Evolutionary conservation across 306 rosid genomes (phyloP), one percentile per base, ranked within the genome.

Genomic region (Parietaria judaica): DNA sequence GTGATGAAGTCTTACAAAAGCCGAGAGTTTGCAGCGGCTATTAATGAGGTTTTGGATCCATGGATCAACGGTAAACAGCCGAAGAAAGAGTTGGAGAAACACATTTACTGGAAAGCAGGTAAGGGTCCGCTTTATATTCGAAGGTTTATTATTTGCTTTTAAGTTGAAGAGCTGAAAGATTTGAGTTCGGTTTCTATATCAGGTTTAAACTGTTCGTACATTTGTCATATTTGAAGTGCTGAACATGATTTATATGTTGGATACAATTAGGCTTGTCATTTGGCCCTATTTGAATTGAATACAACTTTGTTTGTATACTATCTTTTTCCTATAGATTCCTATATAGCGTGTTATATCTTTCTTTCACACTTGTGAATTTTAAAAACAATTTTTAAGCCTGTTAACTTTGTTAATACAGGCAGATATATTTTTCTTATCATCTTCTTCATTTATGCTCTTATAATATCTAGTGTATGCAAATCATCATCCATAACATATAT

Each of bases 41-140:
- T 94, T 77, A 88, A 94, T 79, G 95, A 86, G 74, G 99, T 83
- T 69, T 83, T 94, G 69, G 97, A 94, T 75, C 96, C 99, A 39
- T 94, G 99, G 99, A 86, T 94, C 72, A 94, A 81, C 74, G 89
- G 88, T 60, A 86, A 80, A 71, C 99, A 94, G 69, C 90, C 99
- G 44, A 94, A 89, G 83, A 88, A 88, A 78, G 99, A 94, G 76
- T 63, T 69, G 11, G 99, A 92, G 75, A 88, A 86, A 77, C 88
- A 74, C 64, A 52, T 77, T 49, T 85, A 77, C 75, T 86, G 97
- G 90, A 94, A 84, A 79, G 81, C 87, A 77, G 99, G 97, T 89
- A 84, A 50, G 51, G 47, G 54, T 68, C 38, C 23, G 51, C 64
- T 17, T 67, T 12, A 49, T 36, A 48, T 64, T 16, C 36, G 14